Evolutionary conservation across 2,329 filamentous ascomycete species (phyloP).

Genomic region (Epichloe baconii): DNA sequence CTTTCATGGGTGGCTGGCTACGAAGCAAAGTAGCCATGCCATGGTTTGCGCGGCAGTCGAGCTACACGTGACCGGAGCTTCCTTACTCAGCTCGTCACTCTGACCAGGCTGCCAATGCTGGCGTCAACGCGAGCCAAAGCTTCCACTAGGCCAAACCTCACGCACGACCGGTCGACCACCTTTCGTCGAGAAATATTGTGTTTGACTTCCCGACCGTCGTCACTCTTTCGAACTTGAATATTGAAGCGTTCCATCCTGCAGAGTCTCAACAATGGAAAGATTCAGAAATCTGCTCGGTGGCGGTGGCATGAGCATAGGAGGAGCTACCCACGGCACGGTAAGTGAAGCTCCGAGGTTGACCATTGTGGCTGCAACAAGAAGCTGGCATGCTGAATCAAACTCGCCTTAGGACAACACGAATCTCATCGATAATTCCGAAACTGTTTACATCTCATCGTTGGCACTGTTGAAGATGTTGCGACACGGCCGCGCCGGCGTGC

Average conservation of each 20-base stretch:
- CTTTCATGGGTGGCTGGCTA: neutral
- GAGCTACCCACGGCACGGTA: constrained; percentile 28
- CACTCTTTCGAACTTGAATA: neutral
- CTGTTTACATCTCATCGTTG: constrained; percentile 96
- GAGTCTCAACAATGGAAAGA: constrained; percentile 59
- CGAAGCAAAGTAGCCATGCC: neutral
- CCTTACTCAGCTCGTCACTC: constrained; percentile 9
- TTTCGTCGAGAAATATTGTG: neutral
- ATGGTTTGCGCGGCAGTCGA: neutral
- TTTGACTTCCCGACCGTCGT: neutral
- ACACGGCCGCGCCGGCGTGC: constrained; percentile 91
- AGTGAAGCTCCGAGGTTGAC: constrained; percentile 11
- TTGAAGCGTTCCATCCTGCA: neutral
- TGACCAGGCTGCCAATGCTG: constrained; percentile 7
- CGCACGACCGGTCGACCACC: neutral
- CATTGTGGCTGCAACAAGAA: neutral
- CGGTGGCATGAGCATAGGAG: constrained; percentile 51
- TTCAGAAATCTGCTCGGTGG: constrained; percentile 80
- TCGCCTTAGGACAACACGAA: constrained; percentile 65
- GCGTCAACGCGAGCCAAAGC: constrained; percentile 5
- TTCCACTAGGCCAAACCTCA: neutral
- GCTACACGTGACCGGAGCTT: constrained; percentile 7
- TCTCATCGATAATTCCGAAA: constrained; percentile 97
- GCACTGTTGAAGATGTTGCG: constrained; percentile 97
- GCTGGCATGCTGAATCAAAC: neutral